These are phyloP conservation scores for Dryas integrifolia DNA, from an alignment of 331 rosid genomes.

Conservation along the genomic window DNA sequence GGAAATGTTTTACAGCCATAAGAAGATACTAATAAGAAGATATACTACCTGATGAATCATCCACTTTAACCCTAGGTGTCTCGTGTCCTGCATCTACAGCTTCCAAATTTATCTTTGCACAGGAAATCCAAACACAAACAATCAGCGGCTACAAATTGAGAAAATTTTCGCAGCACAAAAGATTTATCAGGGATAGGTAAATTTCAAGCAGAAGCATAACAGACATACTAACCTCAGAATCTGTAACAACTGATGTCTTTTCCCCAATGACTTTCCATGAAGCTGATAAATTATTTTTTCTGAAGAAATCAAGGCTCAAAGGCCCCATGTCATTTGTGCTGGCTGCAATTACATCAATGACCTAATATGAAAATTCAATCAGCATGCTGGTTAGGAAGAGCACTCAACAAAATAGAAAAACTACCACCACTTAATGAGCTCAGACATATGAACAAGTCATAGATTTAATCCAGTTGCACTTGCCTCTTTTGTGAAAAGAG, in stretches of 20 bases:
- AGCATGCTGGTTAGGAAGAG: conserved; percentile 33
- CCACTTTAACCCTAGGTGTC: conserved; percentile 35
- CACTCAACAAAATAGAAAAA: background rate
- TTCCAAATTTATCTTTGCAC: conserved; percentile 44
- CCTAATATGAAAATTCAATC: conserved; percentile 49
- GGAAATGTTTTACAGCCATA: conserved; percentile 4
- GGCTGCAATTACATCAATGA: conserved; percentile 65
- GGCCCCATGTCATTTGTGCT: conserved; percentile 68
- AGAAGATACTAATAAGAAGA: conserved; percentile 10
- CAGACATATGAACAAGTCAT: conserved; percentile 21
- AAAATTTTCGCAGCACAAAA: background rate
- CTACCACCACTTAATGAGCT: conserved; percentile 19
- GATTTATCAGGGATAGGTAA: background rate
- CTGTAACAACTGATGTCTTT: conserved; percentile 36
- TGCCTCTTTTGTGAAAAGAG: conserved; percentile 69
- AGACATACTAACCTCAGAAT: conserved; percentile 54
- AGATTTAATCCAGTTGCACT: conserved; percentile 25
- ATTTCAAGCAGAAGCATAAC: conserved; percentile 30
- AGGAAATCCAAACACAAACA: conserved; percentile 10
- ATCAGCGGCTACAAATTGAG: conserved; percentile 22
- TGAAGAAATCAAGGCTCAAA: conserved; percentile 57
- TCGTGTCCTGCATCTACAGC: conserved; percentile 45
- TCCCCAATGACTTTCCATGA: conserved; percentile 60
- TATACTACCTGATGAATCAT: conserved; percentile 48
- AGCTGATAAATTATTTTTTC: conserved; percentile 60